These are phyloP conservation scores for Pseudopyrenochaeta lycopersici DNA, from an alignment of 2,329 filamentous ascomycete species.

Conservation along the genomic window DNA sequence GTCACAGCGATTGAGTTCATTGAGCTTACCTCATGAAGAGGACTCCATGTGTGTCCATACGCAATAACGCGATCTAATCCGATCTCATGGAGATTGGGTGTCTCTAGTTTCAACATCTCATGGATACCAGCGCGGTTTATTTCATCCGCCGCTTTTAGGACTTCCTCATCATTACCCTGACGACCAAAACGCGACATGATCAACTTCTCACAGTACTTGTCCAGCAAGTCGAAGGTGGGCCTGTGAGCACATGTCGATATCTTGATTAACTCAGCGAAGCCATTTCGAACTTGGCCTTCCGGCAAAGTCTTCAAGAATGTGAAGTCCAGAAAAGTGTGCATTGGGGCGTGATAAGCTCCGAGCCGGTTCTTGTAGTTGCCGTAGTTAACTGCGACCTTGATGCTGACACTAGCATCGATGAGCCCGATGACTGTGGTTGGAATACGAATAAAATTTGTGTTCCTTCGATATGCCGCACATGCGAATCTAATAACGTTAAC, in stretches of 20 bases:
- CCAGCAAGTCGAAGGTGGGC: conserved; percentile 71
- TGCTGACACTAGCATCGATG: conserved; percentile 78
- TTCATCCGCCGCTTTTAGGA: conserved; percentile 69
- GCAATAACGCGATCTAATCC: conserved; percentile 77
- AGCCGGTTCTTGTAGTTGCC: conserved; percentile 79
- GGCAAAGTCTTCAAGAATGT: conserved; percentile 75
- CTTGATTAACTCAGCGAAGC: conserved; percentile 79
- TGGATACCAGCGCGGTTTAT: conserved; percentile 75
- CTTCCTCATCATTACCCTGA: conserved; percentile 64
- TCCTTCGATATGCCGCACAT: conserved; percentile 75
- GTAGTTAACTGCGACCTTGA: conserved; percentile 82
- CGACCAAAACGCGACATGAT: conserved; percentile 73
- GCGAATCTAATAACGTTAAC: conserved; percentile 55
- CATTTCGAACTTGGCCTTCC: conserved; percentile 73
- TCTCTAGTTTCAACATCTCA: conserved; percentile 78
- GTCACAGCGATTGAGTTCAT: not conserved
- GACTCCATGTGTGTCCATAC: conserved; percentile 79
- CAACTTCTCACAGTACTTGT: conserved; percentile 73
- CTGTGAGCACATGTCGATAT: conserved; percentile 76
- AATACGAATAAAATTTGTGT: conserved; percentile 77
- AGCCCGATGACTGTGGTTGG: conserved; percentile 79
- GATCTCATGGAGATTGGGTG: conserved; percentile 77
- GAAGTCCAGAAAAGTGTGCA: conserved; percentile 78
- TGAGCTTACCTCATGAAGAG: conserved; percentile 63
- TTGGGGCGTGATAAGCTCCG: conserved; percentile 76